A percentile compares a stretch with the other conserved stretches of the same genome.
phyloP scores from a whole-genome alignment of 1,284 basidiomycete species.

The Puccinia brachypodii region DNA sequence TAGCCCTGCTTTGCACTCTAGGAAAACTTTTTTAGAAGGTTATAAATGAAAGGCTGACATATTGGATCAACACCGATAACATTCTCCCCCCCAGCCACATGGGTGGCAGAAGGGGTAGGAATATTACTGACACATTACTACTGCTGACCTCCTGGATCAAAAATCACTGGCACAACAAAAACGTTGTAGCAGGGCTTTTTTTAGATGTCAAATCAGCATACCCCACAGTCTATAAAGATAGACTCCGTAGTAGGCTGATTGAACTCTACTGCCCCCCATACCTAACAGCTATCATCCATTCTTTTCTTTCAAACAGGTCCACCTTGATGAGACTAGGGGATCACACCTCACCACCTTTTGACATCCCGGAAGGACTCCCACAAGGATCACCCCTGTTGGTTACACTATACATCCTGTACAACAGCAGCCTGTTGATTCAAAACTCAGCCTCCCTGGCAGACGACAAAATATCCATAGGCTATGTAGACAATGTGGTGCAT shows the following conservation, averaged over 20 bases:
- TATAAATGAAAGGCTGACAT: neutral
- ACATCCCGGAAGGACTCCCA: conserved; percentile 14
- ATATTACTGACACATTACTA: neutral
- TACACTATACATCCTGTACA: conserved; percentile 26
- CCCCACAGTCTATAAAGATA: conserved; percentile 17
- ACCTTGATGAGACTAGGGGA: neutral
- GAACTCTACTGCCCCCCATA: neutral
- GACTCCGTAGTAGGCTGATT: neutral
- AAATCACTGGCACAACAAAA: neutral
- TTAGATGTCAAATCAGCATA: conserved; percentile 23
- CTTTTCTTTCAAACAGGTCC: neutral
- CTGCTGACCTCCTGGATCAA: neutral
- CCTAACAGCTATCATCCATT: neutral
- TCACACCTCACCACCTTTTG: conserved; percentile 2
- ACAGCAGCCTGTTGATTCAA: conserved; percentile 4
- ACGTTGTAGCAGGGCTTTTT: neutral
- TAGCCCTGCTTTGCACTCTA: conserved; percentile 1
- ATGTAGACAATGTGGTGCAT: conserved; percentile 25
- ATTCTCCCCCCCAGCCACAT: neutral
- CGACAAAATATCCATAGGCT: conserved; percentile 10
- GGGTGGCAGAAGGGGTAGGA: neutral
- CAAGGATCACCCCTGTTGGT: conserved; percentile 16
- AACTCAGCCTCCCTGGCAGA: neutral
- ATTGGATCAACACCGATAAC: neutral
- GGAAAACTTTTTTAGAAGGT: conserved; percentile 26